phyloP scores from a whole-genome alignment of 225 moss, liverwort and hornwort genomes.

The Bryum argenteum region DNA sequence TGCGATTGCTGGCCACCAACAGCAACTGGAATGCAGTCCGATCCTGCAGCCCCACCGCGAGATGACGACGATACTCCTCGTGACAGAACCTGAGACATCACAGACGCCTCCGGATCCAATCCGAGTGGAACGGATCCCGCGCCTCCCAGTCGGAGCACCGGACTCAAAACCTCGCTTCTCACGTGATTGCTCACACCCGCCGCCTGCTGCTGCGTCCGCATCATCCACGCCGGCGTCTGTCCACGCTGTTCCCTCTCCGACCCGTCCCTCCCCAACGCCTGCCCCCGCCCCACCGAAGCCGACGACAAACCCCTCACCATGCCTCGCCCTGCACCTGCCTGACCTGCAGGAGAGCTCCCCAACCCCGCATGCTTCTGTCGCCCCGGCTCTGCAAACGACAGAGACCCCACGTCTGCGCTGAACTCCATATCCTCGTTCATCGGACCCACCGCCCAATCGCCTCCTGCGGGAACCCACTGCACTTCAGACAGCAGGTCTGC shows the following conservation, averaged over 20 bases:
- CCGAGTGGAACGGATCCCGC: constrained; percentile 17
- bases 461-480: constrained; percentile 38
- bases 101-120: neutral
- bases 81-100: constrained; percentile 22
- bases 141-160: constrained; percentile 28
- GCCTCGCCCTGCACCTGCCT: constrained; percentile 24
- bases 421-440: constrained; percentile 28
- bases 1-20: constrained; percentile 21
- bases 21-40: constrained; percentile 20
- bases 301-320: constrained; percentile 25
- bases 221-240: constrained; percentile 36
- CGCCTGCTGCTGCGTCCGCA: constrained; percentile 19
- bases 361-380: constrained; percentile 24
- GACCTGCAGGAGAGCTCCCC: constrained; percentile 28
- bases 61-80: constrained; percentile 24
- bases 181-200: constrained; percentile 13
- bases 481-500: constrained; percentile 28
- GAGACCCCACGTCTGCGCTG: constrained; percentile 20
- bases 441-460: constrained; percentile 26
- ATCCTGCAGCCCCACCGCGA: constrained; percentile 14
- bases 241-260: constrained; percentile 8
- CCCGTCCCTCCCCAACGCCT: constrained; percentile 14
- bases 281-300: constrained; percentile 5
- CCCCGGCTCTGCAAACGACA: constrained; percentile 25
- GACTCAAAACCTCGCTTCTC: constrained; percentile 7